These are phyloP conservation scores for apple (Malus domestica) DNA, from an alignment of 306 rosid genomes.

Conservation along the genomic window ASM211411v1 NC_041797.1:37444501-37445000, in stretches of 20 bases:
- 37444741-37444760: slow-evolving; percentile 15
- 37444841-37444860: slow-evolving; percentile 23
- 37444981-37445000: too few species aligned
- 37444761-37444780: slow-evolving; percentile 54
- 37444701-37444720: not conserved
- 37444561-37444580: not conserved
- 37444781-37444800: slow-evolving; percentile 74
- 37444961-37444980: too few species aligned
- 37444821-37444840: slow-evolving; percentile 37
- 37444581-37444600: not conserved
- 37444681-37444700: slow-evolving; percentile 47
- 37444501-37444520: not conserved
- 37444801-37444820: slow-evolving; percentile 51
- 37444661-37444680: not conserved
- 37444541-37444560: not conserved
- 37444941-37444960: not conserved
- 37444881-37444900: slow-evolving; percentile 67
- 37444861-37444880: slow-evolving; percentile 38
- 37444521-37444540: not conserved
- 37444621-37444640: not conserved
- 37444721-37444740: not conserved
- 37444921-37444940: slow-evolving; percentile 7
- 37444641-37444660: not conserved
- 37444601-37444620: not conserved
- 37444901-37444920: slow-evolving; percentile 47